Evolutionary conservation across 176 grass and related monocot genomes (phyloP), one percentile per base, ranked within the genome.

Genomic region (Ensete ventricosum): DNA sequence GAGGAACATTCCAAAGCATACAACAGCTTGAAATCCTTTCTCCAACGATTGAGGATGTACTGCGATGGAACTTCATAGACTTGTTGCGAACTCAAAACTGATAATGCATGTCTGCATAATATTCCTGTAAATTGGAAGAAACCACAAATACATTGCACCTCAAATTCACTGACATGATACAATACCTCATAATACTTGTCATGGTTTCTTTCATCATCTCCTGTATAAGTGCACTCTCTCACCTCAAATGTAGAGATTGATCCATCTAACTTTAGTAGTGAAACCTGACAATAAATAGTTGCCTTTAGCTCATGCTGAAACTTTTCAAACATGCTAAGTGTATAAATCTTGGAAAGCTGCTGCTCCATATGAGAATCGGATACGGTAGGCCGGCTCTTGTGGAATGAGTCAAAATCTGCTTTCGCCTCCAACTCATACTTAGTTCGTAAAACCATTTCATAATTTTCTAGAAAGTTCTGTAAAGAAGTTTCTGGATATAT

Each of bases 301-400:
- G 90, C 80, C 52, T 89, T 89, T 54, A 92, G 65, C 79, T 92
- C 90, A 78, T 87, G 62, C 82, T 89, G 90, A 63, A 92, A 82
- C 50, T 82, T 92, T 20, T 79, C 73, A 75, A 92, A 92, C 76
- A 92, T 89, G 67, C 82, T 87, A 50, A 87, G 52, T 12, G 86
- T 89, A 75, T 92, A 89, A 48, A 92, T 49, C 84, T 82, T 81
- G 64, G 90, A 89, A 78, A 89, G 73, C 82, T 92, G 84, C 43
- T 92, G 84, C 86, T 89, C 90, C 82, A 89, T 83, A 54, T 49
- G 90, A 55, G 67, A 89, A 72, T 92, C 86, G 54, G 90, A 86
- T 64, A 92, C 75, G 19, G 84, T 73, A 12, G 83, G 54, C 53
- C 69, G 83, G 59, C 34, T 73, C 68, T 53, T 74, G 73, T 49